Evolutionary conservation across 352 stramenopile species (phyloP), one percentile per base, ranked within the genome.

Genomic region (Phytopythium vexans): DNA sequence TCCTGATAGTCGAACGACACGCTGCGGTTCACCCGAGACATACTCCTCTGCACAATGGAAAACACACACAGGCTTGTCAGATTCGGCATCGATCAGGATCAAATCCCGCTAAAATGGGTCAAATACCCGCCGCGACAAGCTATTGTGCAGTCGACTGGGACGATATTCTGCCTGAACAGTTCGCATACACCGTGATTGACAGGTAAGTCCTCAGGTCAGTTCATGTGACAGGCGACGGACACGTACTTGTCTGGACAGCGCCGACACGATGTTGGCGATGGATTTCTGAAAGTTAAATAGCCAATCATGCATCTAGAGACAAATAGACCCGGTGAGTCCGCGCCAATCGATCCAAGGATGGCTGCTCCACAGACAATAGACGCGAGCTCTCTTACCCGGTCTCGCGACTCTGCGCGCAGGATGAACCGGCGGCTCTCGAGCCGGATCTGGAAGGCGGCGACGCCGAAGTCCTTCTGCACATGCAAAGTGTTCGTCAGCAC

Each of bases 271-370:
- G 59, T 86, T 94, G 11, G 85, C 85, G 40, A 94, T 94, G 43
- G 82, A 94, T 70, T 89, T 87, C 51, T 94, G 85, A 64, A 94
- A 94, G 38, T 92, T 91, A 67, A 94, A 94, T 31, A 94, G 63
- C 85, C 85, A 94, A 54, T 92, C 79, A 52, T 92, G 82, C 85
- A 94, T 94, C 84, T 92, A 58, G n/a, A n/a, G 9, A 32, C 4
- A 51, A 42, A 32, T 10, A 58, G 36, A 3, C 21, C 21, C 21
- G 21, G 21, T 27, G 21, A 27, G 21, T 27, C 21, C 21, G 21
- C 21, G 21, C 21, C 21, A 27, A 27, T 27, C 21, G 21, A 27
- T 27, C 21, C 21, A 27, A 27, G 21, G 21, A 27, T 27, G 21
- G 21, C 21, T 27, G 21, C 21, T 27, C 21, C 21, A 27, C 14